A percentile compares a stretch with the other conserved stretches of the same genome.
Evolutionary conservation across 1,139 yeast genomes (phyloP).

Genomic region (Magnusiomyces magnusii): DNA sequence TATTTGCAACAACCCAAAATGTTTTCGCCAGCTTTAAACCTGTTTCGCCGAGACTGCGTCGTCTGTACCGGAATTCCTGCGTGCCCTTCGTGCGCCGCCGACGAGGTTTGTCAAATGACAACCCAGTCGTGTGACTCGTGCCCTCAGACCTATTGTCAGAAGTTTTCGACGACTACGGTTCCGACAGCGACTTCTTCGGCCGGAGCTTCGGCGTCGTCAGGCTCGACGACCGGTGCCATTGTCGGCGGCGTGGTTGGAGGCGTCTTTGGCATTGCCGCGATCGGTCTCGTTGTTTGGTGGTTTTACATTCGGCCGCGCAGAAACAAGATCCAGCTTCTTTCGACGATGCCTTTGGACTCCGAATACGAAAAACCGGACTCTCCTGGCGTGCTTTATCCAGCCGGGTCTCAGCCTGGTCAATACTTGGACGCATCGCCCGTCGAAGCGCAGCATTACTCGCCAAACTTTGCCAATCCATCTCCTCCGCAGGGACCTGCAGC

Average conservation of each 20-base stretch:
- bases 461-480: neutral
- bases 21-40: neutral
- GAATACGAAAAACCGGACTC: too few relatives aligned
- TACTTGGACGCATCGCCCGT: too few relatives aligned
- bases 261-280: neutral
- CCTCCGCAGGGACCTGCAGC: neutral
- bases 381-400: too few relatives aligned
- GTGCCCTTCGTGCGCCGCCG: conserved; percentile 26
- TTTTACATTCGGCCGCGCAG: neutral
- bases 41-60: conserved; percentile 5
- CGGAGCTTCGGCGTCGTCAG: conserved; percentile 5
- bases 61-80: conserved; percentile 19
- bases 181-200: conserved; percentile 5
- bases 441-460: neutral
- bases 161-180: conserved; percentile 7
- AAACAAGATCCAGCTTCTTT: neutral
- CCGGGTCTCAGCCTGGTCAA: too few relatives aligned
- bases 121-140: conserved; percentile 30
- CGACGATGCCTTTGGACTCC: too few relatives aligned
- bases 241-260: conserved; percentile 30
- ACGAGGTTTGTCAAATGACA: conserved; percentile 27
- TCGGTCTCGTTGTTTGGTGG: neutral
- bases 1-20: neutral
- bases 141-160: conserved; percentile 23
- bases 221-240: conserved; percentile 30